Evolutionary conservation across 2,329 filamentous ascomycete species (phyloP), one percentile per base, ranked within the genome.

Genomic region (Fusarium sp.): DNA sequence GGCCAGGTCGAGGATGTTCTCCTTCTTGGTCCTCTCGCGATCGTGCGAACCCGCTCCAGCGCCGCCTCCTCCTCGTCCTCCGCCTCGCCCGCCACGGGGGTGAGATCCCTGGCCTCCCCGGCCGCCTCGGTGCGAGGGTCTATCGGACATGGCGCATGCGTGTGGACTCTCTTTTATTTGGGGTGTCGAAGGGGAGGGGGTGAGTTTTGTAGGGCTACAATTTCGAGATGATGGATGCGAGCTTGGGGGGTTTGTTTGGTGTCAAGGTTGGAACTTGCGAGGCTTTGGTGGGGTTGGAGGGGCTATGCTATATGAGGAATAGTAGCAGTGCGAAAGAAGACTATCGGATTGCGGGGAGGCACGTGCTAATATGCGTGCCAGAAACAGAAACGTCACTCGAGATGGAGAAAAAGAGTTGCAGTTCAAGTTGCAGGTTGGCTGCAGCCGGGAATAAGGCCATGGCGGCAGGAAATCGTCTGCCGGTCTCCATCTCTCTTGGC

Each of bases 1-100:
- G 81, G 88, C 91, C 79, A 99, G 84, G 81, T 99, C 96, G 62
- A 99, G 90, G 79, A 99, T 99, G 83, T 98, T 98, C 85, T 99
- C 96, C 88, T 98, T 98, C 91, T 98, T 98, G 70, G 95, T 94
- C 78, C 92, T 90, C 84, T 97, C 94, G 76, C 88, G 85, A 70
- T 89, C 82, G 42, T 84, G 83, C 9, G 70, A 62, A 42, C 83
- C 67, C 22, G 82, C 85, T 66, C 85, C 88, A 70, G 84, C 81
- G 60, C 83, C 80, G 70, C 85, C 84, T 72, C 85, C 83, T 53
- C 84, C 80, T 12, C 84, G 84, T 77, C 86, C 86, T 77, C 87
- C 84, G 76, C 86, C 82, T 77, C 84, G 83, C 73, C 83, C 84
- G 75, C 82, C 81, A 55, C 82, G 79, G 44, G 83, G 82, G 63